Conservation (phyloP, 306 rosid genomes). For the Casuarina cunninghamiana region DNA sequence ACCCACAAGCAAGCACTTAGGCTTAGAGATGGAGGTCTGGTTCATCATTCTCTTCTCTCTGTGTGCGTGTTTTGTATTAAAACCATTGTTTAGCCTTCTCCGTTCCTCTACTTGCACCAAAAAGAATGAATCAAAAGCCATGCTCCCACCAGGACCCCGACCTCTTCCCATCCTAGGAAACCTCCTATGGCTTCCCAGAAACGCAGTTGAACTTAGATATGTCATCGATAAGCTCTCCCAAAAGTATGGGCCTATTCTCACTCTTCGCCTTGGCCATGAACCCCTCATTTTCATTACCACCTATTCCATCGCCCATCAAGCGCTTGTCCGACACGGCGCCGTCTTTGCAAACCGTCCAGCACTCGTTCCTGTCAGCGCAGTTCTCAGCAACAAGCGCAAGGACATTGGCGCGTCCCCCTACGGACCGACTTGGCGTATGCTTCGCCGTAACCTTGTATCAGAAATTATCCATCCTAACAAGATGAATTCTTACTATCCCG, state of each 20-base stretch:
- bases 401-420: not conserved
- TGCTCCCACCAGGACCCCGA: slow-evolving; percentile 26
- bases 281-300: slow-evolving; percentile 38
- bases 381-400: not conserved
- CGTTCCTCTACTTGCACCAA: not conserved
- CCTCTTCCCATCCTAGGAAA: slow-evolving; percentile 28
- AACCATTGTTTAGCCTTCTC: slow-evolving; percentile 1
- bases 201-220: slow-evolving; percentile 13
- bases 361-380: not conserved
- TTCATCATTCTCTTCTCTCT: slow-evolving; percentile 15
- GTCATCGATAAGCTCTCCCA: slow-evolving; percentile 17
- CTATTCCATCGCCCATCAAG: slow-evolving; percentile 35
- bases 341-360: slow-evolving; percentile 11
- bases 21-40: slow-evolving; percentile 6
- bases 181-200: slow-evolving; percentile 12
- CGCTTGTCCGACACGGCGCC: slow-evolving; percentile 33
- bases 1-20: not conserved
- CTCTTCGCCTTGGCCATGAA: slow-evolving; percentile 17
- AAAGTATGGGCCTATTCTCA: slow-evolving; percentile 44
- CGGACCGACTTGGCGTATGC: not conserved
- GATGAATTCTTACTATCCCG: not conserved
- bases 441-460: not conserved
- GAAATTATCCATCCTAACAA: not conserved
- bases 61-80: not conserved
- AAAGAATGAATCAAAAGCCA: not conserved